phyloP scores from a whole-genome alignment of 1,284 basidiomycete species.

The Marasmius sp. region DNA sequence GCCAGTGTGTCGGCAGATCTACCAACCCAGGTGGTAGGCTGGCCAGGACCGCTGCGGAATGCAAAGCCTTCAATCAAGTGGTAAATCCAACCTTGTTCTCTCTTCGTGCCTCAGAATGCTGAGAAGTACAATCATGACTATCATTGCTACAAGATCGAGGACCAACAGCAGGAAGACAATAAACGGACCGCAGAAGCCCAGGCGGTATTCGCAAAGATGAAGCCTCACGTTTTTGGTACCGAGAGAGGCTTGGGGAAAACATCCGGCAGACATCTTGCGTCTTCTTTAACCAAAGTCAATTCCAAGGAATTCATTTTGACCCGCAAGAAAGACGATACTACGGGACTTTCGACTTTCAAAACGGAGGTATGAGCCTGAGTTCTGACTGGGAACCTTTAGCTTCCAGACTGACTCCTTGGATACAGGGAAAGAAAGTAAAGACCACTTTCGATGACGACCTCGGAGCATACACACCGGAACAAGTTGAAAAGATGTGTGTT shows the following conservation, averaged over 20 bases:
- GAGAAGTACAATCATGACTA: background rate
- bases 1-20: background rate
- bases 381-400: background rate
- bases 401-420: too few relatives aligned
- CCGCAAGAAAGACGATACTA: background rate
- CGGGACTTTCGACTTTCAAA: background rate
- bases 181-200: background rate
- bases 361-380: background rate
- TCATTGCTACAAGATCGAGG: background rate
- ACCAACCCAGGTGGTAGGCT: background rate
- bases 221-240: background rate
- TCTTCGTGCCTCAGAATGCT: background rate
- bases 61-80: background rate
- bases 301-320: background rate
- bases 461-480: background rate
- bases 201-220: background rate
- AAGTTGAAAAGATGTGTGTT: background rate
- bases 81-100: background rate
- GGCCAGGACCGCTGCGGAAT: background rate
- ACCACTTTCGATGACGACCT: background rate
- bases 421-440: background rate
- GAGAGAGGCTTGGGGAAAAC: background rate
- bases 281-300: background rate
- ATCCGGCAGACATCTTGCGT: slow-evolving; percentile 1
- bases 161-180: background rate